Percentiles rank a stretch among this genome's conserved stretches.
These are phyloP conservation scores for Podila horticola DNA, from an alignment of 192 early-diverging fungal species.

Conservation along the genomic window DNA sequence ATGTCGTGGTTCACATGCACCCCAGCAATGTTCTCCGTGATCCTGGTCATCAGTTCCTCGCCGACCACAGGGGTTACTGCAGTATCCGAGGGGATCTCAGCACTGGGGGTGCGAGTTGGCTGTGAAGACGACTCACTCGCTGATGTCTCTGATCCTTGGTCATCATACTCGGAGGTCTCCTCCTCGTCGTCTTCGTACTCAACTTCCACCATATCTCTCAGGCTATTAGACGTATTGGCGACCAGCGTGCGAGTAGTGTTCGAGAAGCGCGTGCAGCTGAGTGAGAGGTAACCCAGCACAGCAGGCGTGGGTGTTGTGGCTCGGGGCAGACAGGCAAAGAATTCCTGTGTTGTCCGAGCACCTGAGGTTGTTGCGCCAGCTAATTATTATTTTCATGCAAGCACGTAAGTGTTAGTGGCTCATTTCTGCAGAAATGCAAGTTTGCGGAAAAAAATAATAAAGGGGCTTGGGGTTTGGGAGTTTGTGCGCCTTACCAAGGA, in stretches of 20 bases:
- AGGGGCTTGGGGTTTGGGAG: no score
- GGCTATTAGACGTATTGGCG: background rate
- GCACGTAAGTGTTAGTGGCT: background rate
- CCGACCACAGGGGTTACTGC: background rate
- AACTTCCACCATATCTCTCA: background rate
- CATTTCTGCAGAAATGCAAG: background rate
- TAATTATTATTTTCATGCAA: background rate
- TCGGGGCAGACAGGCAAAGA: constrained; percentile 27
- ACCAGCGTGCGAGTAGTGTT: constrained; percentile 12
- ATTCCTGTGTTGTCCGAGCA: constrained; percentile 19
- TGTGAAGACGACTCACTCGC: background rate
- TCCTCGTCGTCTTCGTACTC: constrained; percentile 17
- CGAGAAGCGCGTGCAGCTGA: constrained; percentile 25
- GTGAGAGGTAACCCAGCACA: constrained; percentile 14
- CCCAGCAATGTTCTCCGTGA: constrained; percentile 14
- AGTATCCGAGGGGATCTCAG: background rate
- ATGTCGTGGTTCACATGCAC: constrained; percentile 33
- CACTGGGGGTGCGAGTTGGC: background rate
- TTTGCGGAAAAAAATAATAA: background rate
- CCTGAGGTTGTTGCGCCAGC: constrained; percentile 36
- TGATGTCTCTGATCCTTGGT: no score
- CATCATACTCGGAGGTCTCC: no score
- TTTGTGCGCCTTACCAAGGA: constrained; percentile 19
- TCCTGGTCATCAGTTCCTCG: background rate
- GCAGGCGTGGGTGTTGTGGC: constrained; percentile 17